A percentile compares a stretch with the other conserved stretches of the same genome.
Evolutionary conservation across 371 early-diverging fungal species (phyloP).

Genomic region (Apophysomyces ossiformis): DNA sequence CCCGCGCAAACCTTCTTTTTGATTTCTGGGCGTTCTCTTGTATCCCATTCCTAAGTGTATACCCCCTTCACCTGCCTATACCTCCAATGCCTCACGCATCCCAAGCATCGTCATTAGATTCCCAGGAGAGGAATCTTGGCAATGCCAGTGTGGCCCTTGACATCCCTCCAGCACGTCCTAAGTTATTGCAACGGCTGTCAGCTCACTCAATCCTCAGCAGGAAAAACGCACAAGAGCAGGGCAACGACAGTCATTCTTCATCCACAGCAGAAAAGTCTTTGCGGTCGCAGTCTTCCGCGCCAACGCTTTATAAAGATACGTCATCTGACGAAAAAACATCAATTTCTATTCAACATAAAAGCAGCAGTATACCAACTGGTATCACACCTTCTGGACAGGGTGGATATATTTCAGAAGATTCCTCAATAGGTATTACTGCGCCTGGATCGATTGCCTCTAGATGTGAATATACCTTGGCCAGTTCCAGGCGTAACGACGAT

Average conservation of each 20-base stretch:
- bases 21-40: background rate
- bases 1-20: background rate
- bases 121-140: background rate
- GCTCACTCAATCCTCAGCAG: constrained; percentile 4
- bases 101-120: background rate
- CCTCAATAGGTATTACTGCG: background rate
- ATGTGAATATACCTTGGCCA: constrained; percentile 22
- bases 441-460: constrained; percentile 4
- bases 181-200: constrained; percentile 1
- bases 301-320: background rate
- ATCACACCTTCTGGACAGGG: background rate
- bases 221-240: background rate
- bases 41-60: background rate
- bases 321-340: background rate
- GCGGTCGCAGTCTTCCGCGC: background rate
- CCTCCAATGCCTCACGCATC: background rate
- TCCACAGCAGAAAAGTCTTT: background rate
- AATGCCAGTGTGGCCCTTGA: background rate
- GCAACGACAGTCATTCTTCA: background rate
- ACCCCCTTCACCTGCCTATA: background rate
- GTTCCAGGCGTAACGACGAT: constrained; percentile 44
- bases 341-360: background rate
- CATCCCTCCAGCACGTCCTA: background rate
- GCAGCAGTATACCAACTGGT: background rate
- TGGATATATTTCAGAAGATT: background rate